Evolutionary conservation across 2,329 filamentous ascomycete species (phyloP), one percentile per base, ranked within the genome.

Genomic region (Arthroderma sp.): DNA sequence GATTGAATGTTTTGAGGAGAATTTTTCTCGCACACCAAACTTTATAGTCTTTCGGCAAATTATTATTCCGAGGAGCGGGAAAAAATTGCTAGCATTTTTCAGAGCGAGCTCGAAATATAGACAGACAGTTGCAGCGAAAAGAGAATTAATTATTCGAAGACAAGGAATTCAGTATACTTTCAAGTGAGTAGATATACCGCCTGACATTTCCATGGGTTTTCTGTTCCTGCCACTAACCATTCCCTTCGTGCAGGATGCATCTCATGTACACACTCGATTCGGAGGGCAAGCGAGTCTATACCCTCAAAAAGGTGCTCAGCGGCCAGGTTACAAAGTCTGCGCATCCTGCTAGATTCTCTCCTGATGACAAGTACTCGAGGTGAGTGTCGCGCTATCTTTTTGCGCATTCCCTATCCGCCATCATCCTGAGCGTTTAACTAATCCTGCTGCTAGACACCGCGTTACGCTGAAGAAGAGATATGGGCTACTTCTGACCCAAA

Each of bases 301-400:
- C 91, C 40, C 79, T 96, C 54, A 89, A 95, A 71, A 95, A 96
- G 73, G 78, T 93, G 55, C 57, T 71, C 50, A 74, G 80, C 56
- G 83, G 83, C 61, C 78, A 87, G 62, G 86, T 95, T 60, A 94
- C 89, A 65, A 94, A 94, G 75, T 91, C 84, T 44, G 91, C 91
- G 46, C 89, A 96, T 71, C 89, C 91, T 39, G 91, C 91, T 37
- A 78, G 91, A 56, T 98, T 96, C 74, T 94, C 86, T 39, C 91
- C 91, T 52, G 91, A 98, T 69, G 91, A 98, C 75, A 94, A 95
- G 75, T 96, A 93, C 77, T 94, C 87, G 60, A 73, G 77, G 75
- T 78, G 62, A 42, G 66, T 54, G 9, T 7, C 8, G 34, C 11
- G 11, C 11, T 9, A 9, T 11, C 32, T 9, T 34, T 28, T 10